Evolutionary conservation across 2,329 filamentous ascomycete species (phyloP), one percentile per base, ranked within the genome.

Genomic region (Exserohilum rostratum): DNA sequence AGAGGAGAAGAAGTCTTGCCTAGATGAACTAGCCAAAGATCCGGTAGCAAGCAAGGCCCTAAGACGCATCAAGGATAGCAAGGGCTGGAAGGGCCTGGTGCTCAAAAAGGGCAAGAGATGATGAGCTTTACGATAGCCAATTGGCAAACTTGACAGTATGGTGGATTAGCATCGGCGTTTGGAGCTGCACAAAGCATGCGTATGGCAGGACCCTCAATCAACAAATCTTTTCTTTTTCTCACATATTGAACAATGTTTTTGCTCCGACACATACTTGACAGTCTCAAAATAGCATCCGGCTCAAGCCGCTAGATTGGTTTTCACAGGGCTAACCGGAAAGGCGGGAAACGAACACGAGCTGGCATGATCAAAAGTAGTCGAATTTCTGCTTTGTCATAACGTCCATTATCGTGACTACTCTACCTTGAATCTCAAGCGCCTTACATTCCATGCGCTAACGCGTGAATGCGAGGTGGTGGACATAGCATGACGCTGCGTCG

Each of bases 41-140:
- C 59, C 68, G 0, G 61, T 70, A 5, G 62, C 64, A 4, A 64
- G 66, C 7, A 72, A 70, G 43, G 71, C 71, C 1, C 47, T 72
- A 33, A 64, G 70, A 46, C 62, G 70, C 15, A 70, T 73, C n/a
- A 61, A 63, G 30, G 71, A 74, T 46, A 71, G 66, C 15, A 74
- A 74, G 45, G 68, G 70, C 30, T 74, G 71, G 71, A 74, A 74
- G 50, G 69, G 71, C 0, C 55, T 74, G 30, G 70, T 74, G 15
- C 55, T 72, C 51, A 74, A 74, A 62, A 74, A 74, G 55, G 70
- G 71, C 2, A 74, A 74, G 57, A 58, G 71, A 27, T 74, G 45
- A 63, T 35, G 13, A 27, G 15, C 17, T 25, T 13, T 22, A 33
- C 22, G 30, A 37, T 3, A n/a, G 3, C 9, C 5, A 5, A 27